phyloP scores from a whole-genome alignment of 2,329 filamentous ascomycete species.

The Allantophomopsis cytisporea region DNA sequence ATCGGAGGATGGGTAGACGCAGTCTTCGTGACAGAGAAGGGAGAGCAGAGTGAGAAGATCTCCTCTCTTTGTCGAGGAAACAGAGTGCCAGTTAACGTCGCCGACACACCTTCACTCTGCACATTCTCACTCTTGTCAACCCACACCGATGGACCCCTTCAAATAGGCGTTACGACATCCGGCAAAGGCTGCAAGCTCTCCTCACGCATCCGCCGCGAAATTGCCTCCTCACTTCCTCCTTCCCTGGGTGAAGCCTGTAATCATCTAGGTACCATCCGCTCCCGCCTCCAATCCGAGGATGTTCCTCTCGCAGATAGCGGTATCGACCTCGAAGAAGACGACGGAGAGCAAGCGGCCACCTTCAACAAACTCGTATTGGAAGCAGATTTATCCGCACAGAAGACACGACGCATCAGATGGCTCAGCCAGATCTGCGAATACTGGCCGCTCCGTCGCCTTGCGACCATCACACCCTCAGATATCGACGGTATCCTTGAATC shows the following conservation, averaged over 20 bases:
- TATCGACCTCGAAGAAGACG: constrained; percentile 35
- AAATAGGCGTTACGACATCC: constrained; percentile 92
- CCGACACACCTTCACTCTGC: constrained; percentile 75
- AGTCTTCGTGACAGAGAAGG: constrained; percentile 67
- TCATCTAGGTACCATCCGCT: constrained; percentile 59
- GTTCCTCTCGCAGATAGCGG: constrained; percentile 14
- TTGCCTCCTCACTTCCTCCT: constrained; percentile 64
- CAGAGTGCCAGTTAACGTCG: constrained; percentile 85
- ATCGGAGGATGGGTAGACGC: constrained; percentile 72
- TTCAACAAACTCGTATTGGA: constrained; percentile 78
- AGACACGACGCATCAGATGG: constrained; percentile 81
- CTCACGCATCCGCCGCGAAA: constrained; percentile 75
- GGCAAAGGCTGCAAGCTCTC: constrained; percentile 90
- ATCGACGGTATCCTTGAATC: constrained; percentile 63
- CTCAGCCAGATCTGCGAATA: constrained; percentile 95
- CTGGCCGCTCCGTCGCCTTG: constrained; percentile 80
- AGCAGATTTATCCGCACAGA: constrained; percentile 58
- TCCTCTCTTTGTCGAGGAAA: constrained; percentile 62
- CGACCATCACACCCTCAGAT: constrained; percentile 66
- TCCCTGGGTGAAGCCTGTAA: constrained; percentile 67
- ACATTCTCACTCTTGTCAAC: constrained; percentile 84
- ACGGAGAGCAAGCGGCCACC: constrained; percentile 58
- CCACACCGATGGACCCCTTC: constrained; percentile 78
- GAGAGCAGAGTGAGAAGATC: constrained; percentile 43
- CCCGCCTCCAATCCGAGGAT: constrained; percentile 63